Conservation (phyloP, 257 asterid genomes). For the Plantago ovata region DNA sequence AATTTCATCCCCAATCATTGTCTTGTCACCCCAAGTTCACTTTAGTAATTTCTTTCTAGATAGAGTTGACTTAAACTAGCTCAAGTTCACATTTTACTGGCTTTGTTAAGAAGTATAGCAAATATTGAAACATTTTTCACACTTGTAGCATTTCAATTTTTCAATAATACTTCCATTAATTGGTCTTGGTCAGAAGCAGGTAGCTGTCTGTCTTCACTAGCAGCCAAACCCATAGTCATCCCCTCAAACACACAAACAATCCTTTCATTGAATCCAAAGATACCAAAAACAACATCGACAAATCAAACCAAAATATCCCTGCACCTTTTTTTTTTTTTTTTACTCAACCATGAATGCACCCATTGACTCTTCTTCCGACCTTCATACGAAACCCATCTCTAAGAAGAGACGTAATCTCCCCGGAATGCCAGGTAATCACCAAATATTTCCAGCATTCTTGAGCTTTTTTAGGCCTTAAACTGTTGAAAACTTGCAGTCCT, state of each 20-base stretch:
- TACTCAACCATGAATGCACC: conserved; percentile 2
- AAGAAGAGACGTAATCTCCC: conserved; percentile 15
- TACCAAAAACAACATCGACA: neutral
- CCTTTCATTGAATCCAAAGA: neutral
- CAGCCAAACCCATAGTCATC: neutral
- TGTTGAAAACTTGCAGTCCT: conserved; percentile 5
- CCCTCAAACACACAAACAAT: neutral
- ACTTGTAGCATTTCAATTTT: neutral
- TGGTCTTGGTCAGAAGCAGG: conserved; percentile 8
- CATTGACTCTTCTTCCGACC: neutral
- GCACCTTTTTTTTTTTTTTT: neutral
- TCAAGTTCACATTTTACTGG: too few relatives aligned
- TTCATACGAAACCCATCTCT: neutral
- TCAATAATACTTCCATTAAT: neutral
- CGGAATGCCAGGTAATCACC: conserved; percentile 6
- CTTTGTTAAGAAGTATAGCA: neutral
- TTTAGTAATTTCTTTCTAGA: too few relatives aligned
- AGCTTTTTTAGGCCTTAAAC: neutral
- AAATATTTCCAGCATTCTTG: too few relatives aligned
- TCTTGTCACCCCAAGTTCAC: too few relatives aligned
- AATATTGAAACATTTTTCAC: neutral
- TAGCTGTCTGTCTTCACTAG: neutral
- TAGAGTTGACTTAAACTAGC: too few relatives aligned
- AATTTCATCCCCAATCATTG: too few relatives aligned
- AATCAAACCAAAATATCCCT: neutral